phyloP scores from a whole-genome alignment of 805 yeast species.

The Jamesozyma hellenica region DNA sequence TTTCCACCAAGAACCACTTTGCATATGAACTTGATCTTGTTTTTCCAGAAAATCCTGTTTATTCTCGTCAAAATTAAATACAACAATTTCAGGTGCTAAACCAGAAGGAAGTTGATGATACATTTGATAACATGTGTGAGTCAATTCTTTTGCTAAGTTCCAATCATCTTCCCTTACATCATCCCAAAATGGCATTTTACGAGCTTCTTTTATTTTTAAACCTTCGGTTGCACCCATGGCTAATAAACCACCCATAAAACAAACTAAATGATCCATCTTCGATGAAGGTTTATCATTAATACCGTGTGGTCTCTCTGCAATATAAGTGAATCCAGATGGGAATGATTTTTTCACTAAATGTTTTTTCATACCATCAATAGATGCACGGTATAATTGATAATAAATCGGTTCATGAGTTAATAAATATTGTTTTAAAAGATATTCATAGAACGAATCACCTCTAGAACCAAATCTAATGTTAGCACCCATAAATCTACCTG shows the following conservation, averaged over 20 bases:
- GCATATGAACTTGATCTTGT: slow-evolving; percentile 8
- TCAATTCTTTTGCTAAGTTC: slow-evolving; percentile 59
- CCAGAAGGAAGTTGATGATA: slow-evolving; percentile 70
- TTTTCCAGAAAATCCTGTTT: neutral
- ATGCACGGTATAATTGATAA: slow-evolving; percentile 63
- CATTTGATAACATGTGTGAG: slow-evolving; percentile 76
- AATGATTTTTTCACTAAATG: slow-evolving; percentile 49
- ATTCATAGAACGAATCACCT: slow-evolving; percentile 91
- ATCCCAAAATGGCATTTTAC: slow-evolving; percentile 47
- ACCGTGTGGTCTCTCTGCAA: slow-evolving; percentile 73
- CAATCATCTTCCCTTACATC: slow-evolving; percentile 51
- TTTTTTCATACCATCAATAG: slow-evolving; percentile 67
- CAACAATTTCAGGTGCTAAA: slow-evolving; percentile 79
- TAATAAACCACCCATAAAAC: slow-evolving; percentile 81
- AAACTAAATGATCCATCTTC: slow-evolving; percentile 88
- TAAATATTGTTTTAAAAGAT: slow-evolving; percentile 72
- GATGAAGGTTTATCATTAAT: slow-evolving; percentile 43
- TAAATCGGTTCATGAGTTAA: slow-evolving; percentile 62
- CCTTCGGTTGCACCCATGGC: slow-evolving; percentile 89
- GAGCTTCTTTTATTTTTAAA: slow-evolving; percentile 42
- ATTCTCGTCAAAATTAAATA: slow-evolving; percentile 52
- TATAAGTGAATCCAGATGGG: slow-evolving; percentile 54
- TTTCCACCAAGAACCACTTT: slow-evolving; percentile 20
- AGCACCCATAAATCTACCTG: slow-evolving; percentile 56
- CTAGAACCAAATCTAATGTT: slow-evolving; percentile 77